Conservation (phyloP, 2,329 filamentous ascomycete genomes). For the Juglanconis sp. region DNA sequence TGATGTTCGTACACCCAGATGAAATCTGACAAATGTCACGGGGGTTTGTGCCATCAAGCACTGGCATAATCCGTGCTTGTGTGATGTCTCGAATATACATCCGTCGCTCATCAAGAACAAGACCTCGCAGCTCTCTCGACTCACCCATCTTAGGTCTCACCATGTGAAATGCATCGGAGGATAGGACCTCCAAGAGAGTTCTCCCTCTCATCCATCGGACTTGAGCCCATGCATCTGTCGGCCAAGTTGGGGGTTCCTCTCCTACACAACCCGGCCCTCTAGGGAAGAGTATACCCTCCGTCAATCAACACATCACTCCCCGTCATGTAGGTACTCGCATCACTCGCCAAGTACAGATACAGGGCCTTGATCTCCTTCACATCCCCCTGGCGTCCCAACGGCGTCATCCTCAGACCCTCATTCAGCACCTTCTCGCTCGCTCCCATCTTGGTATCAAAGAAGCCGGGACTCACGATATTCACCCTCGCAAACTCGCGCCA, state of each 20-base stretch:
- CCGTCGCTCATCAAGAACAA: too few relatives aligned
- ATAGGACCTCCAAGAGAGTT: too few relatives aligned
- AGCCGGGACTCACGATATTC: slow-evolving; percentile 25
- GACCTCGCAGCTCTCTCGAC: too few relatives aligned
- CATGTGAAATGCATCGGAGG: too few relatives aligned
- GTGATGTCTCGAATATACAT: too few relatives aligned
- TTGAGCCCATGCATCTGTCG: too few relatives aligned
- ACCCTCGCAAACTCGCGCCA: slow-evolving; percentile 26
- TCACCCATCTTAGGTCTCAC: too few relatives aligned
- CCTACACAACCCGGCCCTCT: background rate
- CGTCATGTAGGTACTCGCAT: slow-evolving; percentile 49
- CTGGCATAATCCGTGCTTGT: too few relatives aligned
- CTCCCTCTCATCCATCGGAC: too few relatives aligned
- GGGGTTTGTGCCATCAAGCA: too few relatives aligned
- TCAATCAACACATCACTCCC: slow-evolving; percentile 48
- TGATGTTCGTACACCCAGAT: too few relatives aligned
- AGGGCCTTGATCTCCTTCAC: slow-evolving; percentile 64
- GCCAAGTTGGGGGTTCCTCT: background rate
- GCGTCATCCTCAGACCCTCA: slow-evolving; percentile 48
- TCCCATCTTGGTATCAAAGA: slow-evolving; percentile 55
- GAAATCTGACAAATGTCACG: too few relatives aligned
- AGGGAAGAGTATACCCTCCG: slow-evolving; percentile 29
- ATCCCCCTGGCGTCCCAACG: slow-evolving; percentile 55
- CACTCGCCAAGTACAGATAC: slow-evolving; percentile 51
- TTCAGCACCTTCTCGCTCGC: slow-evolving; percentile 40